Percentiles rank a stretch among this genome's conserved stretches.
Conservation (phyloP, 768 basidiomycete species). For the Leccinum rimulosum region DNA sequence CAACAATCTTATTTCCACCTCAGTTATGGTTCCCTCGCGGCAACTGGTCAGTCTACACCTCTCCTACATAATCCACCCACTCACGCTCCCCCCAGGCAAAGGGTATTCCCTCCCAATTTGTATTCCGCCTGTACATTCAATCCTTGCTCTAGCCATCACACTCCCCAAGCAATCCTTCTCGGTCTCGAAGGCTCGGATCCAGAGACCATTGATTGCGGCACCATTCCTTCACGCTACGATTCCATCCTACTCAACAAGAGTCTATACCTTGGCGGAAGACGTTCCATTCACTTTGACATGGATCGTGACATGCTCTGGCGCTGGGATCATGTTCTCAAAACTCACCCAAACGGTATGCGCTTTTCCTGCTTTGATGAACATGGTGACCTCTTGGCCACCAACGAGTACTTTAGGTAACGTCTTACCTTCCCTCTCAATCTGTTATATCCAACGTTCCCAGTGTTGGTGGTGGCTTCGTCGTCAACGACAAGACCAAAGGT, state of each 20-base stretch:
- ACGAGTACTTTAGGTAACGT: slow-evolving; percentile 80
- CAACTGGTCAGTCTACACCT: slow-evolving; percentile 59
- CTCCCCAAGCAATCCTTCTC: slow-evolving; percentile 81
- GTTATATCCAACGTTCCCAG: slow-evolving; percentile 30
- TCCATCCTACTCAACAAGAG: slow-evolving; percentile 63
- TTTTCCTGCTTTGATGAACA: slow-evolving; percentile 80
- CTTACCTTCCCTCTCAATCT: neutral
- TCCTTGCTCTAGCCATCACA: slow-evolving; percentile 61
- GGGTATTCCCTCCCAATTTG: slow-evolving; percentile 47
- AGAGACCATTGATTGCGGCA: slow-evolving; percentile 88
- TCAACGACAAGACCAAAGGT: slow-evolving; percentile 93
- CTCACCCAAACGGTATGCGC: slow-evolving; percentile 91
- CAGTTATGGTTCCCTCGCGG: slow-evolving; percentile 90
- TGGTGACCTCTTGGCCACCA: slow-evolving; percentile 89
- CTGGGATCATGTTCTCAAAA: slow-evolving; percentile 85
- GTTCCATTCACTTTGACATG: slow-evolving; percentile 82
- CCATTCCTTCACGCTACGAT: slow-evolving; percentile 72
- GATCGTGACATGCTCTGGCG: slow-evolving; percentile 92
- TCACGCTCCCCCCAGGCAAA: slow-evolving; percentile 51
- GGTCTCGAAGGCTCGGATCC: slow-evolving; percentile 89
- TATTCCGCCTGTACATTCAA: neutral
- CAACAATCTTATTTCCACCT: neutral
- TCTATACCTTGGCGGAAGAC: slow-evolving; percentile 69
- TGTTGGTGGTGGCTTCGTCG: slow-evolving; percentile 93
- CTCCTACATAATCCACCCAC: slow-evolving; percentile 2